Percentiles rank a stretch among this genome's conserved stretches.
phyloP scores from a whole-genome alignment of 2,329 filamentous ascomycete species.

The Xylaria sp. region DNA sequence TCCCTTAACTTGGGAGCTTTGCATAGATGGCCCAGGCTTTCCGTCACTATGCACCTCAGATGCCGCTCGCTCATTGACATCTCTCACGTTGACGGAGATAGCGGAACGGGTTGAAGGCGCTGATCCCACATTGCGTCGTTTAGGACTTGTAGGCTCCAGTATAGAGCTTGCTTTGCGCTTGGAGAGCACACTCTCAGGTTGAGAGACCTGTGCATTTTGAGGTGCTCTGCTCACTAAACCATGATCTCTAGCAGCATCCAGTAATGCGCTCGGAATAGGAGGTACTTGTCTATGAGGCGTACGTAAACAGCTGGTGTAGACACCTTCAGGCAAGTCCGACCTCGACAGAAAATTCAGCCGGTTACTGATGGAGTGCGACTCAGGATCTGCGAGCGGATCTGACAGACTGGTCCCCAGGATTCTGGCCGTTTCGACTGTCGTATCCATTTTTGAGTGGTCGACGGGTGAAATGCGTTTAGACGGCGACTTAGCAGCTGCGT shows the following conservation, averaged over 20 bases:
- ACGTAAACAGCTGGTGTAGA: constrained; percentile 41
- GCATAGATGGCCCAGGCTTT: constrained; percentile 20
- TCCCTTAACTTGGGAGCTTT: constrained; percentile 16
- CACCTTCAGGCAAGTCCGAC: constrained; percentile 32
- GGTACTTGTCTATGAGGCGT: constrained; percentile 35
- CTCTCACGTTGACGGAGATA: background rate
- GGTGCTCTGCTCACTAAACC: constrained; percentile 34
- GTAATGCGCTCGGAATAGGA: constrained; percentile 35
- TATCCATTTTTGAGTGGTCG: background rate
- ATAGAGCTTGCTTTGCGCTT: constrained; percentile 24
- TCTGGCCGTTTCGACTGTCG: background rate
- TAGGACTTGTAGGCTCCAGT: constrained; percentile 19
- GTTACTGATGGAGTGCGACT: background rate
- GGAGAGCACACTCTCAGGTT: constrained; percentile 5
- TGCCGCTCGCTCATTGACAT: constrained; percentile 2
- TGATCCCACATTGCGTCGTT: constrained; percentile 30
- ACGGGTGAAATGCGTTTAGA: background rate
- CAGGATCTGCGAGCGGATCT: background rate
- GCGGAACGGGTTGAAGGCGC: constrained; percentile 7
- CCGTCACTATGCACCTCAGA: constrained; percentile 2
- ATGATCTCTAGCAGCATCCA: constrained; percentile 38
- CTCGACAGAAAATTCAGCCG: constrained; percentile 5
- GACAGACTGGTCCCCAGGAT: background rate
- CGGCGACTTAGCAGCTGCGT: constrained; percentile 7
- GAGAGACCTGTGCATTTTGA: constrained; percentile 18